These are phyloP conservation scores for Diaporthe nobilis DNA, from an alignment of 2,329 filamentous ascomycete genomes.

Conservation along the genomic window DNA sequence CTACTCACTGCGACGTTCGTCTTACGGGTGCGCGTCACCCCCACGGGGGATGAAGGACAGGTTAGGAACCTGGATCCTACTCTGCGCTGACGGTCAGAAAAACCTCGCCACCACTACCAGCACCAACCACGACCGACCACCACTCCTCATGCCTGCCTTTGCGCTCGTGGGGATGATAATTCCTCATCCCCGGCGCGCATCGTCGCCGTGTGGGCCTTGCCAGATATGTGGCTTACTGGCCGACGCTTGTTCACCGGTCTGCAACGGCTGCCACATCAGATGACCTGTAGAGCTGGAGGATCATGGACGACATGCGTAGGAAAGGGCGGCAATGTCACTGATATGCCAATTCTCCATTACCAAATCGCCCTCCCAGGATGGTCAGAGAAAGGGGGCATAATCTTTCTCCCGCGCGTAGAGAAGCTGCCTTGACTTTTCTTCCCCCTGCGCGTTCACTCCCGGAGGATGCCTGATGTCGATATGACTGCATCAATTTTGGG, in stretches of 20 bases:
- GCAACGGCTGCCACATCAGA: constrained; percentile 36
- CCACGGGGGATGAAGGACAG: constrained; percentile 30
- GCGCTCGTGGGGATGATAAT: neutral
- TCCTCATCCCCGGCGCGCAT: constrained; percentile 10
- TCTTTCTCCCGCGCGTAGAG: neutral
- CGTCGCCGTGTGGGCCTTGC: constrained; percentile 32
- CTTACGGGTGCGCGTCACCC: constrained; percentile 25
- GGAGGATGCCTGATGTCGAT: constrained; percentile 16
- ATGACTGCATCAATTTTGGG: constrained; percentile 16
- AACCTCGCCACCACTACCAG: constrained; percentile 12
- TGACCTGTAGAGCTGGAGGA: constrained; percentile 25
- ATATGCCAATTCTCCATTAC: constrained; percentile 5
- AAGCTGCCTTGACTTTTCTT: neutral
- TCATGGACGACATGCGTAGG: constrained; percentile 16
- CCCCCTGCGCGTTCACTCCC: neutral
- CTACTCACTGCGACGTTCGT: constrained; percentile 28
- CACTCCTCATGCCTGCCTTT: neutral
- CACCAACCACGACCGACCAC: neutral
- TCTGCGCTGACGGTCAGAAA: constrained; percentile 32
- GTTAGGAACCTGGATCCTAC: constrained; percentile 22
- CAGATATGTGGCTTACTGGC: constrained; percentile 32
- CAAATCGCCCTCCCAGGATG: neutral
- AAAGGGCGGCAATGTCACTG: neutral
- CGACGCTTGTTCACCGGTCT: constrained; percentile 34
- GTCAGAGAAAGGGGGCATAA: constrained; percentile 19